Base-by-base conservation (phyloP, 495 filamentous ascomycete genomes). In the Stereocaulon alpinum region DNA sequence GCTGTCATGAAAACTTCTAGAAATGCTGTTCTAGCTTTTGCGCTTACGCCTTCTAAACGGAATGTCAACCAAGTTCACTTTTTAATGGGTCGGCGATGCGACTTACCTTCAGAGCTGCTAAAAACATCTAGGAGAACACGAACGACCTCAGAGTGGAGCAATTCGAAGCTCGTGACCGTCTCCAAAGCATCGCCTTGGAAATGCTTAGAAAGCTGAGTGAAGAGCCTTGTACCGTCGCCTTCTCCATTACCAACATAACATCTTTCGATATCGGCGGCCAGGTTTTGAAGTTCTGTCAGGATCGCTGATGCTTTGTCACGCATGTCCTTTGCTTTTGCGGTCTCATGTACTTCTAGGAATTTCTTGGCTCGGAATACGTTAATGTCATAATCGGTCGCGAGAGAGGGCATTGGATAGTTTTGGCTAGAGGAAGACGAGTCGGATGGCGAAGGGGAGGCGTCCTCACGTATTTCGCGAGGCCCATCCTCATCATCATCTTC, bases 161-260 rank as follows among this genome's bases (percentile, higher is more conserved):
- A 72, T 66, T 99, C 94, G 17, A 91, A 88, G 70, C 94, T 99
- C n/a, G 94, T 97, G 40, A 97, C 91, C 56, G 89, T 96, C 69
- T 96, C 86, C 60, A 97, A 68, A 0, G 84, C 81, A 70, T 96
- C 87, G 2, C 86, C 85, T 59, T 93, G 86, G 68, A 99, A 99
- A 66, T 91, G 89, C n/a, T 80, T 78, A 1, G 90, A 90, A 54
- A 99, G 73, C 40, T 77, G 85, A 37, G 76, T 74, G 73, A 97
- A 97, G 9, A 95, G 77, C 1, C 79, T 69, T 15, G 74, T 72
- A 9, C 86, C 83, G 55, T 77, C 72, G 17, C 77, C 75, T 12
- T 73, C 68, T n/a, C 72, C 75, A 44, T 79, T 72, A 40, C 72
- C 74, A 27, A 84, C 70, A 69, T 89, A 94, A 67, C 83, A 88